Evolutionary conservation across 352 stramenopile species (phyloP).

Genomic region (Globisporangium spiculum): DNA sequence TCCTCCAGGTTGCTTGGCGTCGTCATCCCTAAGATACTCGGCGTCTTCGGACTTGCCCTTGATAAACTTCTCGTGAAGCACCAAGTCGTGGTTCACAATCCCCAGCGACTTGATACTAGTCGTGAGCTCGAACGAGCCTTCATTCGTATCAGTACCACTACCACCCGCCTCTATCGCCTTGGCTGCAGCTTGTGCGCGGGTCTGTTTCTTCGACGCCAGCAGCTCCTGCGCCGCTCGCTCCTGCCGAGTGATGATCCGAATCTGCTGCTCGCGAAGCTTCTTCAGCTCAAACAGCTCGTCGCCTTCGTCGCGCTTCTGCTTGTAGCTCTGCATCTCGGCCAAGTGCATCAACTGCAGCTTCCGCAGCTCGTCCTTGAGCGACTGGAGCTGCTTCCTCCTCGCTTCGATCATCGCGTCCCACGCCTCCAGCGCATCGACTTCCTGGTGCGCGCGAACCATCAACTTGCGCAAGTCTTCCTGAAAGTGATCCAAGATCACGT

Average conservation of each 20-base stretch:
- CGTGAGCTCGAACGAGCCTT: constrained; percentile 33
- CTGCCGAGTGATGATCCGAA: constrained; percentile 39
- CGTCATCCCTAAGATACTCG: constrained; percentile 53
- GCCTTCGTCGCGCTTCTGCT: constrained; percentile 57
- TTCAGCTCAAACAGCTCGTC: constrained; percentile 64
- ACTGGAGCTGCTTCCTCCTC: constrained; percentile 52
- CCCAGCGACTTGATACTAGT: constrained; percentile 48
- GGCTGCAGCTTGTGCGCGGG: constrained; percentile 24
- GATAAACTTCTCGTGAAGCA: constrained; percentile 67
- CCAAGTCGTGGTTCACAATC: constrained; percentile 73
- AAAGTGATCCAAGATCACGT: constrained; percentile 45
- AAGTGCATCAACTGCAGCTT: constrained; percentile 56
- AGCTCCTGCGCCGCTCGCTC: constrained; percentile 40
- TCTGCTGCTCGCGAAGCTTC: constrained; percentile 55
- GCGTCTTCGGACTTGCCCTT: constrained; percentile 56
- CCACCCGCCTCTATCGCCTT: constrained; percentile 10
- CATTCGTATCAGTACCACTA: not conserved
- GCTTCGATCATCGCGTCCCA: constrained; percentile 69
- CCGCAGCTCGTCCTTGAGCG: constrained; percentile 53
- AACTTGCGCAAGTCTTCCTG: constrained; percentile 60
- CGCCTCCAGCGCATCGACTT: constrained; percentile 60
- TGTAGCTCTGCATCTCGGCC: constrained; percentile 57
- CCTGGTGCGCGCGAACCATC: constrained; percentile 38
- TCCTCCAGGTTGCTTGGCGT: not conserved
- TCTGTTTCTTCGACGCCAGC: constrained; percentile 36